These are phyloP conservation scores for Abrus precatorius DNA, from an alignment of 306 rosid genomes.

Conservation along the genomic window DNA sequence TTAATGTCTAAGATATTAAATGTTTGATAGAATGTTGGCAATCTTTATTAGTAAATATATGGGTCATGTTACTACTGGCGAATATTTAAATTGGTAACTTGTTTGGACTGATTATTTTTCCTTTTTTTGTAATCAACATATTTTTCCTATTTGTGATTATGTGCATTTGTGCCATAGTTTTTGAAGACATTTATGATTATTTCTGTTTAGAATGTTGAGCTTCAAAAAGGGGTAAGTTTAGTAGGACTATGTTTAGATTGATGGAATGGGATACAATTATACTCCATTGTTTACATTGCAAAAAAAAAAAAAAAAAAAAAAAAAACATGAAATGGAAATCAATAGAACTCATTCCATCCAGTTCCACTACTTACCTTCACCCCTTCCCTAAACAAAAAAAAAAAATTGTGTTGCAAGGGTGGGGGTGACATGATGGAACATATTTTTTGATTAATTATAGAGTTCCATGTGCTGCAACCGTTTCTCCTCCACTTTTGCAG, in stretches of 20 bases:
- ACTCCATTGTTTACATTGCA: too few species aligned
- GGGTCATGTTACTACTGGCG: slow-evolving; percentile 26
- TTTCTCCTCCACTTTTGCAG: neutral
- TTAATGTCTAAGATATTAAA: neutral
- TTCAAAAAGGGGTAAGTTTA: neutral
- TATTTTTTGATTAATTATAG: too few species aligned
- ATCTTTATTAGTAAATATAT: slow-evolving; percentile 1
- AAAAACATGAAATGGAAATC: too few species aligned
- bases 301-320: too few species aligned
- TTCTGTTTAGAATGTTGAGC: neutral
- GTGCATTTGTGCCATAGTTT: slow-evolving; percentile 11
- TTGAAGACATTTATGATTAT: neutral
- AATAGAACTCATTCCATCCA: too few species aligned
- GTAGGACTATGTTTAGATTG: neutral
- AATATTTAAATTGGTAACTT: slow-evolving; percentile 2
- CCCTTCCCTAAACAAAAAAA: too few species aligned
- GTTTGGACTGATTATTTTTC: neutral
- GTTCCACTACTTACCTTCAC: too few species aligned
- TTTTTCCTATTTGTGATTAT: slow-evolving; percentile 6
- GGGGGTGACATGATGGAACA: too few species aligned
- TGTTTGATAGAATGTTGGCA: slow-evolving; percentile 20
- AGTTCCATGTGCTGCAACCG: neutral
- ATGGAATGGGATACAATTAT: too few species aligned
- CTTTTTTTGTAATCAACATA: neutral
- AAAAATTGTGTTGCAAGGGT: too few species aligned